These are phyloP conservation scores for Venturia pyrina DNA, from an alignment of 2,329 filamentous ascomycete genomes.

Conservation along the genomic window DNA sequence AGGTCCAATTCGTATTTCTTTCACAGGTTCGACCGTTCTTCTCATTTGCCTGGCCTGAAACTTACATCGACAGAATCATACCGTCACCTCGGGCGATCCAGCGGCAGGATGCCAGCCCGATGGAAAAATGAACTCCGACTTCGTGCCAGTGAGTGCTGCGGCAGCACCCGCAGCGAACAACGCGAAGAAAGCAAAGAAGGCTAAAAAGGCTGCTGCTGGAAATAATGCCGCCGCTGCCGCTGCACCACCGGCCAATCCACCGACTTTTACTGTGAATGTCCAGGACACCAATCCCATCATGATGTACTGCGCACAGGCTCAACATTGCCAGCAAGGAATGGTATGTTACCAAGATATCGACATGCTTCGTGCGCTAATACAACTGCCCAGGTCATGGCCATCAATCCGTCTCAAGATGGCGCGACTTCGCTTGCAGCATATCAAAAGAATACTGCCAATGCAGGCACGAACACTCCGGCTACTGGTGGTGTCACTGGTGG, in stretches of 20 bases:
- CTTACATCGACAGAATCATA: constrained; percentile 21
- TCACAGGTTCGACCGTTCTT: constrained; percentile 18
- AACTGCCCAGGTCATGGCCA: not conserved
- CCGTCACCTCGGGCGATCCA: constrained; percentile 27
- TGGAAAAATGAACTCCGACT: constrained; percentile 29
- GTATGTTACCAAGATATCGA: constrained; percentile 18
- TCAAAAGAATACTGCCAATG: not conserved
- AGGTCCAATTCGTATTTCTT: constrained; percentile 29
- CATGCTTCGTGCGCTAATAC: not conserved
- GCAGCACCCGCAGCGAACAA: constrained; percentile 10
- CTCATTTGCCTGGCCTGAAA: not conserved
- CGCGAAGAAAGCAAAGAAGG: not conserved
- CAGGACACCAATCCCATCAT: constrained; percentile 26
- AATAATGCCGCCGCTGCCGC: not conserved
- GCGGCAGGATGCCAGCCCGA: constrained; percentile 24
- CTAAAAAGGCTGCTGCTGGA: not conserved
- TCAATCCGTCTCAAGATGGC: constrained; percentile 1
- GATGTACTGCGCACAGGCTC: constrained; percentile 30
- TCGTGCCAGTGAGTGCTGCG: constrained; percentile 22
- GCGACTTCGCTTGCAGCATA: constrained; percentile 7
- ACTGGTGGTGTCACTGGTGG: not conserved
- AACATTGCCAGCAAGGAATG: constrained; percentile 30
- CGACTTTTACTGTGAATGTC: constrained; percentile 25
- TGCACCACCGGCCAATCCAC: not conserved
- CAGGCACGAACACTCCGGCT: not conserved